Conservation (phyloP, 2,329 filamentous ascomycete species). For the Xylariomycetidae sp. region DNA sequence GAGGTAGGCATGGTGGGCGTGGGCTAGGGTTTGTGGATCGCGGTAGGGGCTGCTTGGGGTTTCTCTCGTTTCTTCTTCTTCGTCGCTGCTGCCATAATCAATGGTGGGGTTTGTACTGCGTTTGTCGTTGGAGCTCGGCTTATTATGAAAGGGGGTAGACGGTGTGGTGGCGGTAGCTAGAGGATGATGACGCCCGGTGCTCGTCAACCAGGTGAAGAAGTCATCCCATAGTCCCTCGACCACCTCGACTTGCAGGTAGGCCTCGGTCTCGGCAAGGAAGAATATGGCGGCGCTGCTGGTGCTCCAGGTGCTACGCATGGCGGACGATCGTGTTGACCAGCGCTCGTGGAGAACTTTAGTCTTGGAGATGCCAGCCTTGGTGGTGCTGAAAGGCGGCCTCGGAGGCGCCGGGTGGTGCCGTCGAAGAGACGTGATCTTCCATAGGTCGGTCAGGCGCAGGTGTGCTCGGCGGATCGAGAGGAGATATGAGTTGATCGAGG, state of each 20-base stretch:
- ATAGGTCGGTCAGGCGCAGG: slow-evolving; percentile 76
- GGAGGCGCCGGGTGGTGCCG: slow-evolving; percentile 72
- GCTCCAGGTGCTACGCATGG: slow-evolving; percentile 83
- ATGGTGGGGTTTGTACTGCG: neutral
- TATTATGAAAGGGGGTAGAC: slow-evolving; percentile 8
- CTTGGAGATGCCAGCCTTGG: slow-evolving; percentile 53
- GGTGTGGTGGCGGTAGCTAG: slow-evolving; percentile 5
- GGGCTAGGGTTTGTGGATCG: slow-evolving; percentile 80
- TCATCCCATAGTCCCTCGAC: slow-evolving; percentile 76
- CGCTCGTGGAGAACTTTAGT: slow-evolving; percentile 60
- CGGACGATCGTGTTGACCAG: slow-evolving; percentile 56
- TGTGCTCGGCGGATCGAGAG: slow-evolving; percentile 82
- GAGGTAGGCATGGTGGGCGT: slow-evolving; percentile 75
- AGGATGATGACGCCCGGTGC: slow-evolving; percentile 18
- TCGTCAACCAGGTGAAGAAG: slow-evolving; percentile 70
- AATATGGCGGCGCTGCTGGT: slow-evolving; percentile 84
- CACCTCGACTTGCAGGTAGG: slow-evolving; percentile 86
- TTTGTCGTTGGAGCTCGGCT: neutral
- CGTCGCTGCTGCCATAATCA: slow-evolving; percentile 6
- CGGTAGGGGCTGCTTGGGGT: slow-evolving; percentile 37
- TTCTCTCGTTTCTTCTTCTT: slow-evolving; percentile 9
- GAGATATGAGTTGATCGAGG: slow-evolving; percentile 81
- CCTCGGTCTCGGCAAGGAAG: slow-evolving; percentile 80
- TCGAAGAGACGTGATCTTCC: slow-evolving; percentile 77
- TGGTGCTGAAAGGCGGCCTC: slow-evolving; percentile 58